Conservation (phyloP, 495 filamentous ascomycete genomes). For the Delitschia confertaspora region DNA sequence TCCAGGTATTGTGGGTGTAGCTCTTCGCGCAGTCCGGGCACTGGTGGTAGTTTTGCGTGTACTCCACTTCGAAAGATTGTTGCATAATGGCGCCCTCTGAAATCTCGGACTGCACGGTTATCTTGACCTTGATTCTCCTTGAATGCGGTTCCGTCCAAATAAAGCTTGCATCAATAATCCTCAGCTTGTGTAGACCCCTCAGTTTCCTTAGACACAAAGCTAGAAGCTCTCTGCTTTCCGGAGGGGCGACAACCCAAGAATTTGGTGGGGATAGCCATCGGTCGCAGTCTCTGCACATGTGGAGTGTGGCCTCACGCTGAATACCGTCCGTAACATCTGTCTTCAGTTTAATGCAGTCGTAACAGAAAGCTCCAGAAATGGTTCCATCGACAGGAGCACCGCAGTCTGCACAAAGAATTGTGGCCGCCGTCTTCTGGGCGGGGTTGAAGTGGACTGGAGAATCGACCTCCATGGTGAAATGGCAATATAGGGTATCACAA, state of each 20-base stretch:
- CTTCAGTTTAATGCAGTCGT: conserved; percentile 86
- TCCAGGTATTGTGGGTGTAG: conserved; percentile 89
- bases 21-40: conserved; percentile 87
- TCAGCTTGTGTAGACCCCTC: conserved; percentile 69
- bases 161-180: conserved; percentile 91
- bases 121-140: conserved; percentile 78
- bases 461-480: conserved; percentile 19
- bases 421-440: conserved; percentile 16
- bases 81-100: conserved; percentile 72
- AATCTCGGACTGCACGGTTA: conserved; percentile 78
- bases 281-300: conserved; percentile 85
- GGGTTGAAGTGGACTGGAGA: conserved; percentile 16
- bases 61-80: conserved; percentile 90
- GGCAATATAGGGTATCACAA: background rate
- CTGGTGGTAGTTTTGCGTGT: conserved; percentile 78
- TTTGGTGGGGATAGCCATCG: conserved; percentile 83
- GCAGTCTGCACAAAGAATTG: conserved; percentile 23
- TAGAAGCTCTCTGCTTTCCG: conserved; percentile 80
- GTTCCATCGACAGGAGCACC: conserved; percentile 24
- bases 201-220: conserved; percentile 81
- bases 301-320: conserved; percentile 71
- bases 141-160: conserved; percentile 99
- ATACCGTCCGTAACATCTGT: conserved; percentile 92
- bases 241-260: conserved; percentile 72
- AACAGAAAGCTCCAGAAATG: conserved; percentile 72